Conservation (phyloP, 2,329 filamentous ascomycete species). For the Cryoendolithus antarcticus region DNA sequence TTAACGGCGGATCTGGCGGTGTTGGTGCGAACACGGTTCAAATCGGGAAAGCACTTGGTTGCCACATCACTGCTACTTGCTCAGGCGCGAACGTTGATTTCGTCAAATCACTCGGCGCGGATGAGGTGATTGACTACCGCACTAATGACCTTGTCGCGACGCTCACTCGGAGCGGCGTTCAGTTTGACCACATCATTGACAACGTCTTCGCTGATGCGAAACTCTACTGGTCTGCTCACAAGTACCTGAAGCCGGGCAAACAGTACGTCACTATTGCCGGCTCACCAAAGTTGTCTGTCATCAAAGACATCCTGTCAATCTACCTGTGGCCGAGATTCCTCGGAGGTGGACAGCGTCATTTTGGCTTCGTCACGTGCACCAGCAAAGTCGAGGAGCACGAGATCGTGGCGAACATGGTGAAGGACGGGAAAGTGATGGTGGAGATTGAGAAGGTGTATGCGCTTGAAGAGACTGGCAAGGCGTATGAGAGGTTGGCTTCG, state of each 20-base stretch:
- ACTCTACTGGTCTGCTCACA: constrained; percentile 41
- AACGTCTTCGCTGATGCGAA: constrained; percentile 40
- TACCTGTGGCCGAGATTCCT: constrained; percentile 33
- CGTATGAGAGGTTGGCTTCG: constrained; percentile 46
- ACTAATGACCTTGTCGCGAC: constrained; percentile 33
- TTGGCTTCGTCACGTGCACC: constrained; percentile 25
- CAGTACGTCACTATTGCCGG: constrained; percentile 29
- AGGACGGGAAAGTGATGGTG: constrained; percentile 43
- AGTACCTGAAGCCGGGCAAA: constrained; percentile 38
- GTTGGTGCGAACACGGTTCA: constrained; percentile 50
- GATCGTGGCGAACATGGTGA: constrained; percentile 42
- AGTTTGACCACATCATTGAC: constrained; percentile 45
- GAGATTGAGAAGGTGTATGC: constrained; percentile 44
- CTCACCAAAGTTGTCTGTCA: constrained; percentile 4
- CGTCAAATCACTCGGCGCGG: constrained; percentile 47
- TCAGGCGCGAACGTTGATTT: constrained; percentile 46
- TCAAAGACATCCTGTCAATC: constrained; percentile 18
- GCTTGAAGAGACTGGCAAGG: constrained; percentile 45
- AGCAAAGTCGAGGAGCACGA: constrained; percentile 33
- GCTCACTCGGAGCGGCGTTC: constrained; percentile 34
- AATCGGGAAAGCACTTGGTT: constrained; percentile 49
- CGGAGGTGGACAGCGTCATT: constrained; percentile 38
- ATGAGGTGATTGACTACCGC: constrained; percentile 52
- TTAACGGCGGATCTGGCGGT: constrained; percentile 54
- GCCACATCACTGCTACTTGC: constrained; percentile 47